These are phyloP conservation scores for Gnaphalium uliginosum DNA, from an alignment of 129 eudicot genomes.

Conservation along the genomic window DNA sequence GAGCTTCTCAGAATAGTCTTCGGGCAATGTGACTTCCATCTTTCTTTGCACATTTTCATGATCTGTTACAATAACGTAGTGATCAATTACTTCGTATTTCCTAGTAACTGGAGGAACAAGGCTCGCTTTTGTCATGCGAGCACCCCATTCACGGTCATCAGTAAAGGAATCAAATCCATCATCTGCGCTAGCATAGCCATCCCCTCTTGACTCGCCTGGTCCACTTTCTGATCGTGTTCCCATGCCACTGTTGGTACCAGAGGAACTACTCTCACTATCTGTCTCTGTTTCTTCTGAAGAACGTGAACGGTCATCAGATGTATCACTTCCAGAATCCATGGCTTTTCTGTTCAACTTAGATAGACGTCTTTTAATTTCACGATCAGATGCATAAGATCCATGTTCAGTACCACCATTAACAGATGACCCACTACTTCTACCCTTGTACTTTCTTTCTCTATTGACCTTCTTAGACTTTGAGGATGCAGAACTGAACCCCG, in stretches of 20 bases:
- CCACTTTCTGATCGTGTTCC: conserved; percentile 50
- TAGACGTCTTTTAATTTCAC: conserved; percentile 68
- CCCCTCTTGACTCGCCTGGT: conserved; percentile 48
- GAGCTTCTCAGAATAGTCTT: conserved; percentile 79
- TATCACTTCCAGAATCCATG: conserved; percentile 62
- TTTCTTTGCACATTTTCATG: conserved; percentile 84
- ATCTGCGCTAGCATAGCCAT: conserved; percentile 48
- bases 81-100: conserved; percentile 90
- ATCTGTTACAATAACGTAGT: conserved; percentile 82
- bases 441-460: conserved; percentile 60
- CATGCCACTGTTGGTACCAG: conserved; percentile 63
- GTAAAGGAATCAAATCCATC: conserved; percentile 60
- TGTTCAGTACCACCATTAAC: conserved; percentile 49
- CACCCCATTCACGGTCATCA: conserved; percentile 99
- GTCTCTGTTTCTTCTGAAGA: conserved; percentile 71
- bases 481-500: conserved; percentile 58
- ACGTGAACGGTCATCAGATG: conserved; percentile 71
- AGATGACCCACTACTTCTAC: conserved; percentile 50
- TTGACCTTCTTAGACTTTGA: conserved; percentile 62
- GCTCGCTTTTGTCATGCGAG: conserved; percentile 97
- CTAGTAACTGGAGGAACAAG: conserved; percentile 98
- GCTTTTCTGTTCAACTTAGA: conserved; percentile 69
- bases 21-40: conserved; percentile 89
- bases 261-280: conserved; percentile 55
- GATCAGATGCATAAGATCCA: conserved; percentile 72